Evolutionary conservation across 2,329 filamentous ascomycete genomes (phyloP), one percentile per base, ranked within the genome.

Genomic region (Fusarium chuoi): DNA sequence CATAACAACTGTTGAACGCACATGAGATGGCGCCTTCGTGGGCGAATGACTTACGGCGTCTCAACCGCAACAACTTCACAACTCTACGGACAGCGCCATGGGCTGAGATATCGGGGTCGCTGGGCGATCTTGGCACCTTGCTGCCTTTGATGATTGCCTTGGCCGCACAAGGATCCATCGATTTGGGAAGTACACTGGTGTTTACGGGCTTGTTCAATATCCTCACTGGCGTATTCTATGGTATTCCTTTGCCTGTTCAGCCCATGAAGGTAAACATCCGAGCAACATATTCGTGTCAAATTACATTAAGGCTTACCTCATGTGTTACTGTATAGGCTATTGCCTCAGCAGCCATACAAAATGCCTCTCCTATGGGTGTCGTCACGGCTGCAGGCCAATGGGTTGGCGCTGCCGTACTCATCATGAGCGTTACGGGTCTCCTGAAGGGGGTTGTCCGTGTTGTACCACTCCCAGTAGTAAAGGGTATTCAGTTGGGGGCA

Each of bases 401-500:
- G 65, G 95, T 98, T 39, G 91, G 91, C 5, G 84, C 85, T 12
- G 88, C 92, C 28, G 92, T 98, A 14, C 87, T 96, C 14, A 12
- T 97, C 2, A 90, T 98, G 80, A 95, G 93, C 78, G 80, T 91
- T 9, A 97, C 94, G 0, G 94, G 96, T 2, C 83, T 96, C n/a
- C 85, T 98, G 38, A 87, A 87, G 65, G 92, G 91, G 87, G 91
- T 94, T 58, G 91, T 93, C 14, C 84, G 86, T n/a, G 86, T 91
- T 20, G 92, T 97, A 14, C 96, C 96, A 1, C 89, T 95, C 20
- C 94, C 95, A 1, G 93, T 98, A 1, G 92, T 98, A 60, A 98
- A 97, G 80, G 96, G 96, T 36, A 98, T 98, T 74, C 96, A 98
- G 83, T 90, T 98, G 54, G 96, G 96, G 42, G 96, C 96, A 9